Evolutionary conservation across 257 asterid species (phyloP).

Genomic region (Solanum habrochaites): DNA sequence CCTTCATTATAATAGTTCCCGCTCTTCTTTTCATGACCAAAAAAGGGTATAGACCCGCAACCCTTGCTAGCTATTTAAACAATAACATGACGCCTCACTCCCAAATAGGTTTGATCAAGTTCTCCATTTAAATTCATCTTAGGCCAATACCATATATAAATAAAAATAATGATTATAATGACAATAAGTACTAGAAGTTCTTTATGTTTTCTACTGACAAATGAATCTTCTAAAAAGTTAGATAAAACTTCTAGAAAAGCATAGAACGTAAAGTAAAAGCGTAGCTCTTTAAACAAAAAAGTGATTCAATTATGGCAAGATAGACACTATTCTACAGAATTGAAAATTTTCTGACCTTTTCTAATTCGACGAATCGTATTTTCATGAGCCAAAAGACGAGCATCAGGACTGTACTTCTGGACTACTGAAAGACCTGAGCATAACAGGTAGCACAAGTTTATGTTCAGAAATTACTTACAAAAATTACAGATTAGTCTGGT

Average conservation of each 20-base stretch:
- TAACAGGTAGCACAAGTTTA: background rate
- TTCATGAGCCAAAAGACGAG: slow-evolving; percentile 74
- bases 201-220: background rate
- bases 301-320: background rate
- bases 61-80: background rate
- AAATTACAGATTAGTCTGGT: background rate
- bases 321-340: background rate
- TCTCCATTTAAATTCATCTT: background rate
- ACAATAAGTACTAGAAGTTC: background rate
- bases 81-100: background rate
- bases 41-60: background rate
- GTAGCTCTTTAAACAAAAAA: background rate
- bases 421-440: slow-evolving; percentile 75
- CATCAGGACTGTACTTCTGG: slow-evolving; percentile 77
- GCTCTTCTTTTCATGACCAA: background rate
- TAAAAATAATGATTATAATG: background rate
- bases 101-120: background rate
- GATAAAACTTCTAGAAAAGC: background rate
- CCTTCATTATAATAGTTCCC: background rate
- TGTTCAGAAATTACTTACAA: background rate
- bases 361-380: slow-evolving; percentile 53
- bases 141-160: background rate
- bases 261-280: background rate
- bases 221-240: background rate
- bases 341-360: slow-evolving; percentile 37